Conservation (phyloP, 2,329 filamentous ascomycete genomes). For the Plenodomus biglobosus region DNA sequence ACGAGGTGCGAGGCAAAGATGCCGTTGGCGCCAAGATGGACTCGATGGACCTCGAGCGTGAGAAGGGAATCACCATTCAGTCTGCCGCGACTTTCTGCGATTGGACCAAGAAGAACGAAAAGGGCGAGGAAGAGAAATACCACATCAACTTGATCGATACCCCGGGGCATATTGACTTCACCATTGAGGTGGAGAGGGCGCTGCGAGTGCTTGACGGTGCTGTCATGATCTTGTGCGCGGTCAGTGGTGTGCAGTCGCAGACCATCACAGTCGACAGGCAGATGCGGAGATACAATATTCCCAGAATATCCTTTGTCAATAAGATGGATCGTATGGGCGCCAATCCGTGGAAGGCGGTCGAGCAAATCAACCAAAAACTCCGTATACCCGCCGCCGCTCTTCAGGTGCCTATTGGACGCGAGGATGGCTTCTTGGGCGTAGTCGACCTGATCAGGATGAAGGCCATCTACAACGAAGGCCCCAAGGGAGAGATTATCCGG, state of each 20-base stretch:
- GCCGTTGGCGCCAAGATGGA: constrained; percentile 98
- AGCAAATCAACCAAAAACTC: constrained; percentile 96
- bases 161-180: constrained; percentile 98
- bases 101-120: constrained; percentile 77
- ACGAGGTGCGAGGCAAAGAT: constrained; percentile 95
- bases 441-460: constrained; percentile 92
- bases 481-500: constrained; percentile 72
- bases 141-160: constrained; percentile 99
- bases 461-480: constrained; percentile 87
- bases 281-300: constrained; percentile 98
- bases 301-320: constrained; percentile 94
- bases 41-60: constrained; percentile 97
- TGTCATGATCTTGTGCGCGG: constrained; percentile 97
- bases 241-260: constrained; percentile 95
- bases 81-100: constrained; percentile 97
- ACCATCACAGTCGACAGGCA: constrained; percentile 98
- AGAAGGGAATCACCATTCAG: constrained; percentile 99
- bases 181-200: constrained; percentile 95
- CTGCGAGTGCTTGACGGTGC: constrained; percentile 93
- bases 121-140: constrained; percentile 81
- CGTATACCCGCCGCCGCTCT: constrained; percentile 90
- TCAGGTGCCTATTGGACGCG: constrained; percentile 89
- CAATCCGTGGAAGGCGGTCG: constrained; percentile 95
- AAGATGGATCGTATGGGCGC: constrained; percentile 99
- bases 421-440: constrained; percentile 90